Conservation (phyloP, 2,329 filamentous ascomycete genomes). For the Botrytis elliptica region DNA sequence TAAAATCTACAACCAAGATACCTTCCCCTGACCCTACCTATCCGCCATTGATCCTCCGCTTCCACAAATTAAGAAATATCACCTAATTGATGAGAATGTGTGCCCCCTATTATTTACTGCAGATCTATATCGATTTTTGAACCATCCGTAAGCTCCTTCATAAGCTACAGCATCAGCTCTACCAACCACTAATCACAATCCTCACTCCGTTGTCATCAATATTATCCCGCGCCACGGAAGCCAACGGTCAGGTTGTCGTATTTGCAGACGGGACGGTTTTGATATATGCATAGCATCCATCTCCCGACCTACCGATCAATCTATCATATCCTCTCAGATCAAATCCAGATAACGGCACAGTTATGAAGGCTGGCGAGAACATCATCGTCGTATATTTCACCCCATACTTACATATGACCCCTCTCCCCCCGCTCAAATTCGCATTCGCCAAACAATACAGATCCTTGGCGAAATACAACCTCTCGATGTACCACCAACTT, state of each 20-base stretch:
- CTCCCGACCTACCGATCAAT: neutral
- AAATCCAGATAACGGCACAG: neutral
- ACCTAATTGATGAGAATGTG: neutral
- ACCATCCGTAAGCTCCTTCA: neutral
- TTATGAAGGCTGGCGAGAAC: constrained; percentile 2
- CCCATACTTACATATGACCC: constrained; percentile 11
- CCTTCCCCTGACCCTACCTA: neutral
- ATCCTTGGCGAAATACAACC: constrained; percentile 11
- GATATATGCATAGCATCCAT: constrained; percentile 1
- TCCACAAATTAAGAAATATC: neutral
- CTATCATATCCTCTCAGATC: constrained; percentile 6
- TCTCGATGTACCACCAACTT: constrained; percentile 5
- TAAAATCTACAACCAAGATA: neutral
- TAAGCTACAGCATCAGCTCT: neutral
- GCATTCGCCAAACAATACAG: constrained; percentile 3
- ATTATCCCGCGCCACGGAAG: constrained; percentile 4
- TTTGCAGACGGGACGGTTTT: constrained; percentile 9
- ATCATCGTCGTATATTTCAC: neutral
- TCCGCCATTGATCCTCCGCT: neutral
- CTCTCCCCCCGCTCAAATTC: constrained; percentile 7
- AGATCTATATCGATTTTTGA: neutral
- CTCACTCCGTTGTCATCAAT: neutral
- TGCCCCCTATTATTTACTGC: neutral
- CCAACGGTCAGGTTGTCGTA: neutral
- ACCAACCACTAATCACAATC: neutral